Percentiles rank a stretch among this genome's conserved stretches.
phyloP scores from a whole-genome alignment of 2,329 filamentous ascomycete genomes.

The Lasiodiplodia hormozganensis region DNA sequence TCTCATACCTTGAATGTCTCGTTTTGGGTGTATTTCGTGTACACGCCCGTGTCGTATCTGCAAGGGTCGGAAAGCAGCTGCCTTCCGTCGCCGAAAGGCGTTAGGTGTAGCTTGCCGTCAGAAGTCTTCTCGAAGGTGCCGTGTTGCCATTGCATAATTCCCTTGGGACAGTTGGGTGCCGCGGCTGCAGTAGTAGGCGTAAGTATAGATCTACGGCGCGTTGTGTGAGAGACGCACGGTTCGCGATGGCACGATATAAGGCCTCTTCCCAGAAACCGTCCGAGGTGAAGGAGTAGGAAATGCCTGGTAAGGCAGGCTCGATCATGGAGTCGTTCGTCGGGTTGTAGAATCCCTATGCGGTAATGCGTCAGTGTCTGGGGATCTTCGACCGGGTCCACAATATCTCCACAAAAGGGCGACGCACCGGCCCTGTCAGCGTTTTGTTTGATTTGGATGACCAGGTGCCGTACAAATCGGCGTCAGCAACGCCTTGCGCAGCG shows the following conservation, averaged over 20 bases:
- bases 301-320: conserved; percentile 69
- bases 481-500: conserved; percentile 46
- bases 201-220: conserved; percentile 31
- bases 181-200: conserved; percentile 54
- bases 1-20: conserved; percentile 67
- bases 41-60: conserved; percentile 59
- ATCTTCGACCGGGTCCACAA: conserved; percentile 9
- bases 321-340: conserved; percentile 69
- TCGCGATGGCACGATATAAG: conserved; percentile 72
- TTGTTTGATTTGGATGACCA: conserved; percentile 75
- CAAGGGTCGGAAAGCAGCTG: conserved; percentile 72
- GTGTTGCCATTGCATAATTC: conserved; percentile 77
- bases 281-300: conserved; percentile 75
- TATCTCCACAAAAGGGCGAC: conserved; percentile 35
- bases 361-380: conserved; percentile 4
- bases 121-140: conserved; percentile 64
- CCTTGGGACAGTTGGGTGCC: conserved; percentile 66
- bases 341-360: conserved; percentile 71
- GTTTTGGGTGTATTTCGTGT: conserved; percentile 71
- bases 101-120: conserved; percentile 66
- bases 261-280: conserved; percentile 74
- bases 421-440: conserved; percentile 73
- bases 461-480: conserved; percentile 67
- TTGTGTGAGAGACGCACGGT: conserved; percentile 60
- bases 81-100: conserved; percentile 70